Evolutionary conservation across 805 yeast genomes (phyloP).

Genomic region (Hanseniaspora thailandica): DNA sequence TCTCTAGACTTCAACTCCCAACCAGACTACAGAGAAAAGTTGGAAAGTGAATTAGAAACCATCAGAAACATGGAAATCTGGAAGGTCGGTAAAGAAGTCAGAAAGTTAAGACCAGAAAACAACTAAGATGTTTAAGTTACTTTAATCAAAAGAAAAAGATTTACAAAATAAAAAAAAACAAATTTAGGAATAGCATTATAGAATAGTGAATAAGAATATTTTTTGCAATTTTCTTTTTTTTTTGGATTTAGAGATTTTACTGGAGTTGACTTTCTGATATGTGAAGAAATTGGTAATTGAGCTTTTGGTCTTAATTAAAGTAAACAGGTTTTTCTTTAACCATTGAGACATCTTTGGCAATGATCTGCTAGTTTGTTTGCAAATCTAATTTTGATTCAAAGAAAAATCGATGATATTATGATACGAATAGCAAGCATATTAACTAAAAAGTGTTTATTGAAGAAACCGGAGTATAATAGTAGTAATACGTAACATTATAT

Average conservation of each 20-base stretch:
- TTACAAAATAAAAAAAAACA: not conserved
- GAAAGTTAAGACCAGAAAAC: conserved; percentile 99
- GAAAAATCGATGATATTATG: not conserved
- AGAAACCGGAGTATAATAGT: conserved; percentile 9
- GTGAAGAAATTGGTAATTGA: not conserved
- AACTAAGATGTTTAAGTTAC: conserved; percentile 36
- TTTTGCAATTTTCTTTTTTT: not conserved
- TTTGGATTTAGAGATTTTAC: not conserved
- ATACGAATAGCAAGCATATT: not conserved
- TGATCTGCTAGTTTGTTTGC: no score
- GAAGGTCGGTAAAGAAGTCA: conserved; percentile 98
- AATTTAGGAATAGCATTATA: conserved; percentile 13
- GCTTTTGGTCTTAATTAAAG: not conserved
- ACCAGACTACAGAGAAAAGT: conserved; percentile 92
- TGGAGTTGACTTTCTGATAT: not conserved
- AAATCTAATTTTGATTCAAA: not conserved
- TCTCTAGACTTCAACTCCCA: conserved; percentile 97
- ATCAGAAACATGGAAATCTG: conserved; percentile 99
- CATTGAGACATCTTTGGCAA: no score
- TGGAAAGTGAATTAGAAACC: conserved; percentile 82
- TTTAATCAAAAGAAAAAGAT: not conserved
- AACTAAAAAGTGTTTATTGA: conserved; percentile 7
- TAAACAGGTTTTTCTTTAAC: not conserved
- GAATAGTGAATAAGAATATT: conserved; percentile 13
- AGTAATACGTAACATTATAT: not conserved